Evolutionary conservation across 345 rosid genomes (phyloP), one percentile per base, ranked within the genome.

Genomic region (Toxicodendron radicans): DNA sequence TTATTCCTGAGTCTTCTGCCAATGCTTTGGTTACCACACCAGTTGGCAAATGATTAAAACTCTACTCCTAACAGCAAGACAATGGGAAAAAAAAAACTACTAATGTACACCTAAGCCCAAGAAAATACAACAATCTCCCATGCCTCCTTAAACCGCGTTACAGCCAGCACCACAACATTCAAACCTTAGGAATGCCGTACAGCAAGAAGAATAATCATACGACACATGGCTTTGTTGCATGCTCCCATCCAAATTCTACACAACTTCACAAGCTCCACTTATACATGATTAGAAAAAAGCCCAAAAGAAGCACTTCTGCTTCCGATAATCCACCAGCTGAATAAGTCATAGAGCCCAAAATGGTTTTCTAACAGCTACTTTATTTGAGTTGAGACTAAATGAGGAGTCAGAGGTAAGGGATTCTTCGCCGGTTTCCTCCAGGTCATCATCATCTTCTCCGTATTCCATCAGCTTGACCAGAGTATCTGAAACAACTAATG

Each of bases 401-500:
- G 21, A 57, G 18, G 78, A 66, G 52, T 81, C 74, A 16, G 79
- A 66, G 33, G 59, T 35, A 0, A 45, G 32, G 17, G 82, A 54
- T 72, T 75, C 85, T 49, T 79, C 82, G 45, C 72, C 23, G 41
- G 77, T 64, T 79, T 85, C 91, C 20, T 88, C 88, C 1, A 75
- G 59, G 45, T 89, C 89, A 10, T 91, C 97, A 4, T 86, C 84
- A 45, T 83, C 89, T 6, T 90, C 95, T 9, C 95, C 90, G 79
- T 93, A 88, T 75, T 92, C 90, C 91, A 93, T 85, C 73, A 93
- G 80, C 83, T 91, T 90, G 72, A 90, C 84, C 75, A 91, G 83
- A 32, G 98, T 93, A 77, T 91, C 98, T 87, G 91, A 75, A 80
- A 84, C 27, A 71, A 77, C 61, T 65, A 17, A 74, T 64, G 4